Evolutionary conservation across 768 basidiomycete genomes (phyloP).

Genomic region (Albatrellus ellisii): DNA sequence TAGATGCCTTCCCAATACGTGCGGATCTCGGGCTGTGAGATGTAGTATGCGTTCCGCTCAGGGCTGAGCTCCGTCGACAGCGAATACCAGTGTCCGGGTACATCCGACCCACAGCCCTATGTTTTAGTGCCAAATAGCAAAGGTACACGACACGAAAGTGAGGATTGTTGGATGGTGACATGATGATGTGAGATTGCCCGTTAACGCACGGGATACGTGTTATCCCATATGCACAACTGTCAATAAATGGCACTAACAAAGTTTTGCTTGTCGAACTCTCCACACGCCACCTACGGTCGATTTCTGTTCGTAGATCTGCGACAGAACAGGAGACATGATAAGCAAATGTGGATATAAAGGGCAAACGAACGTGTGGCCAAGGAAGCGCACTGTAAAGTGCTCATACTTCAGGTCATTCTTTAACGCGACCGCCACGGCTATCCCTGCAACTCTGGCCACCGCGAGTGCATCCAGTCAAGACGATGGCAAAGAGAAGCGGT

Average conservation of each 20-base stretch:
- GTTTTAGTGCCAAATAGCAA: too few species aligned
- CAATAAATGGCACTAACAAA: neutral
- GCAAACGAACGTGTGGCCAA: neutral
- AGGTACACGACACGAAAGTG: too few species aligned
- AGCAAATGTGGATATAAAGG: neutral
- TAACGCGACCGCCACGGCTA: slow-evolving; percentile 20
- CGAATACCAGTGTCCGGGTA: slow-evolving; percentile 18
- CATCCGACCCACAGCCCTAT: slow-evolving; percentile 19
- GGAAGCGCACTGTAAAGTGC: slow-evolving; percentile 19
- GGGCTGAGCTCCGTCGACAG: slow-evolving; percentile 18
- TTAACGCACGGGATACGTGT: slow-evolving; percentile 17
- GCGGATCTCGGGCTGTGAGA: slow-evolving; percentile 18
- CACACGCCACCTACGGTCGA: slow-evolving; percentile 19
- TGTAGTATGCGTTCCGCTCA: slow-evolving; percentile 16
- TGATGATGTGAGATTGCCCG: neutral
- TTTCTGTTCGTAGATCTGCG: slow-evolving; percentile 22
- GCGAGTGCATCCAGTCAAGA: neutral
- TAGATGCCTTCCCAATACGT: slow-evolving; percentile 17
- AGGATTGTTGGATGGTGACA: neutral
- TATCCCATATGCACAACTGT: slow-evolving; percentile 8
- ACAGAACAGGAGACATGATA: neutral
- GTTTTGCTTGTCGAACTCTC: too few species aligned
- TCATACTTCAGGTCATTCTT: slow-evolving; percentile 19
- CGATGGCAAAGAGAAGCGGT: neutral
- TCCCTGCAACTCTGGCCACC: slow-evolving; percentile 17